Base-by-base conservation (phyloP, 2,329 filamentous ascomycete species). In the Colletotrichum agaves region DNA sequence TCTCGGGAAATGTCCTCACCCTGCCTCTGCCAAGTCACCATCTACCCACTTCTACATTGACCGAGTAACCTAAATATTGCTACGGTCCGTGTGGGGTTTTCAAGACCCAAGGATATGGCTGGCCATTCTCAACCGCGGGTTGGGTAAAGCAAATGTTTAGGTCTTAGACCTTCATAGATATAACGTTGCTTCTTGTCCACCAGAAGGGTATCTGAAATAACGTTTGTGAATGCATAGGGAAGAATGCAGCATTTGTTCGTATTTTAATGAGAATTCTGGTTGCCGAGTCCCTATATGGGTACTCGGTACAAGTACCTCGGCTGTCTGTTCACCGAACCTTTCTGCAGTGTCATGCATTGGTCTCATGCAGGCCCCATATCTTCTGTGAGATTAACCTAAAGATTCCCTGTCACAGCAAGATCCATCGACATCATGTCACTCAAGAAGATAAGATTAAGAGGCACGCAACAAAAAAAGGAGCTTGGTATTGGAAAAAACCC, bases 261-360 rank as follows among this genome's bases (percentile, higher is more conserved):
- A n/a, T n/a, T n/a, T n/a, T n/a, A n/a, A n/a, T n/a, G n/a, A n/a
- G n/a, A n/a, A n/a, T n/a, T n/a, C n/a, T n/a, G n/a, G n/a, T n/a
- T n/a, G n/a, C n/a, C n/a, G n/a, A n/a, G n/a, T n/a, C n/a, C n/a
- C n/a, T n/a, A n/a, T n/a, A n/a, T n/a, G n/a, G n/a, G n/a, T n/a
- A n/a, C n/a, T n/a, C n/a, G n/a, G n/a, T n/a, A n/a, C n/a, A n/a
- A n/a, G n/a, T n/a, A n/a, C n/a, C n/a, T n/a, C n/a, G n/a, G n/a
- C 41, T 47, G 39, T 62, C 49, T 41, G 43, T 63, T 46, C 23
- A 21, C 27, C 27, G 8, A 27, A 7, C 27, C 27, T 7, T 57
- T 50, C 21, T 63, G 52, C 64, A 64, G n/a, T 27, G 23, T 23
- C 64, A 37, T 67, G 64, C 64, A 67, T 63, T 58, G 64, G 60